A percentile compares a stretch with the other conserved stretches of the same genome.
Conservation (phyloP, 2,329 filamentous ascomycete species). For the Nemania serpens region DNA sequence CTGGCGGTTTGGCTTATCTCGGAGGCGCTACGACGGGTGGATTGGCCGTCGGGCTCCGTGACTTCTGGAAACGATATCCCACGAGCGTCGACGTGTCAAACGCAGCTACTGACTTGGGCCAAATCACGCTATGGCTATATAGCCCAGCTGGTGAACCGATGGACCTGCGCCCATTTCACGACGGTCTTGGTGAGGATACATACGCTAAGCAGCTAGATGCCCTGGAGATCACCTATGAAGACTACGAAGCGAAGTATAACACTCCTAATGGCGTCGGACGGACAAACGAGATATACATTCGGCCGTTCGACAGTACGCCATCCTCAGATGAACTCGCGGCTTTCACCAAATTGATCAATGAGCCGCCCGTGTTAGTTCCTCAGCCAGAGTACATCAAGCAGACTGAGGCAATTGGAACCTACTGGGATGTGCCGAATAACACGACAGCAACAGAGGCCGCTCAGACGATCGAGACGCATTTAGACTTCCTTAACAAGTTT, state of each 20-base stretch:
- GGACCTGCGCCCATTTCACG: constrained; percentile 62
- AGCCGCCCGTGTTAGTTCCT: constrained; percentile 57
- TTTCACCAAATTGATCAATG: constrained; percentile 52
- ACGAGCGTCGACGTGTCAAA: constrained; percentile 60
- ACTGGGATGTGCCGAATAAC: constrained; percentile 53
- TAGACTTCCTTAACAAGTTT: constrained; percentile 61
- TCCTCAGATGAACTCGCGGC: constrained; percentile 50
- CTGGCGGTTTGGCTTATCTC: constrained; percentile 62
- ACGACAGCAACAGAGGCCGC: constrained; percentile 36
- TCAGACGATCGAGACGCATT: constrained; percentile 53
- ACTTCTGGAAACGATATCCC: constrained; percentile 69
- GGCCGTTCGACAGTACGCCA: constrained; percentile 58
- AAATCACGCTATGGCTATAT: constrained; percentile 65
- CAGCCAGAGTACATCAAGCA: constrained; percentile 53
- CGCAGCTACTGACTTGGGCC: constrained; percentile 53
- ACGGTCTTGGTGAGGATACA: constrained; percentile 59
- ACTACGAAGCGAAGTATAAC: constrained; percentile 60
- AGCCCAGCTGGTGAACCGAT: constrained; percentile 59
- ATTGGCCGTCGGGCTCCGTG: constrained; percentile 59
- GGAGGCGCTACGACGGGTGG: constrained; percentile 62
- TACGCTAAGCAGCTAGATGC: constrained; percentile 64
- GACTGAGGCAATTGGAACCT: constrained; percentile 59
- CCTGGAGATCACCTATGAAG: constrained; percentile 66
- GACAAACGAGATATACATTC: constrained; percentile 61
- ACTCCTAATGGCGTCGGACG: constrained; percentile 62